Conservation (phyloP, 192 early-diverging fungal genomes). For the Coemansia furcata region DNA sequence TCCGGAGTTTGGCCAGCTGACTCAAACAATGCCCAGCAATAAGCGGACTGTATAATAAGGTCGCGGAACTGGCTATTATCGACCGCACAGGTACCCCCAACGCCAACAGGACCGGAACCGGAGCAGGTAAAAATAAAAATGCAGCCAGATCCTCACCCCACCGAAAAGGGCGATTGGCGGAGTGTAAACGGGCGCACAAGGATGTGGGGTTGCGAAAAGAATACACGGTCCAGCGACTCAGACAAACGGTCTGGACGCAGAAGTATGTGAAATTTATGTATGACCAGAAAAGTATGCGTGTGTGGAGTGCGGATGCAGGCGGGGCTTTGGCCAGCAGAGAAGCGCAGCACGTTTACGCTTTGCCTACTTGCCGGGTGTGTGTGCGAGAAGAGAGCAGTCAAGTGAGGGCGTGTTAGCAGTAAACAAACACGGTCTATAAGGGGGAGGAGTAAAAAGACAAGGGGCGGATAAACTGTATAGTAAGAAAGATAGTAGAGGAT, state of each 20-base stretch:
- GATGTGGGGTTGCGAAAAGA: background rate
- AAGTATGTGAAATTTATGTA: background rate
- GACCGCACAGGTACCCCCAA: background rate
- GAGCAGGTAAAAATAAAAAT: background rate
- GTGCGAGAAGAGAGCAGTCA: background rate
- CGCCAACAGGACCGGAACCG: background rate
- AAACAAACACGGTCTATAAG: background rate
- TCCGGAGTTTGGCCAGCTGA: background rate
- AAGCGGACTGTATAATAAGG: background rate
- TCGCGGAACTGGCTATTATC: background rate
- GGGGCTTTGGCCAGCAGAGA: background rate
- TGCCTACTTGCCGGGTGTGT: background rate
- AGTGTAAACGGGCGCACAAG: background rate
- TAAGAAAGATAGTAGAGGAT: slow-evolving; percentile 22
- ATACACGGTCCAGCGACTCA: background rate
- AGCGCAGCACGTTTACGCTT: background rate
- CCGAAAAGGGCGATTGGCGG: background rate
- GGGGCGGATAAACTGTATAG: slow-evolving; percentile 29
- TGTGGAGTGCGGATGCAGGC: background rate
- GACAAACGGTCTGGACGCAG: slow-evolving; percentile 1
- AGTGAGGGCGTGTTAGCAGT: background rate
- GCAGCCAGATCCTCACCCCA: background rate
- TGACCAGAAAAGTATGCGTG: background rate
- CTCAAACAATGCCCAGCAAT: background rate
- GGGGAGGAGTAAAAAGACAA: background rate